Base-by-base conservation (phyloP, 225 moss, liverwort and hornwort genomes). In the Straminergon stramineum region DNA sequence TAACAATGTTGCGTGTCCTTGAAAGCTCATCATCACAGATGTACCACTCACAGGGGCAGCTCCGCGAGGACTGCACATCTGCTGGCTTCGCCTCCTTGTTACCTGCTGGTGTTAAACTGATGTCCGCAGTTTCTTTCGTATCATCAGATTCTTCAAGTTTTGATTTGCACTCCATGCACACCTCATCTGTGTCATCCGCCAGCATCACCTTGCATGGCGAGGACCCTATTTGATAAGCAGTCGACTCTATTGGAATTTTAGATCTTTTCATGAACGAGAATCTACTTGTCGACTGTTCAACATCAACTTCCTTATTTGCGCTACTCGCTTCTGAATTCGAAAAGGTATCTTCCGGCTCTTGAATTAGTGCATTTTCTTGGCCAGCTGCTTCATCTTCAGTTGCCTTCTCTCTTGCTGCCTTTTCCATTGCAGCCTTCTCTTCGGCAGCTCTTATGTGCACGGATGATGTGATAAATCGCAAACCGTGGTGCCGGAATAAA, bases 21-120 rank as follows among this genome's bases (percentile, higher is more conserved):
- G 96, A 93, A 53, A 89, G 91, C 37, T 95, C 94, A 45, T 97
- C 96, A 82, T 98, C 98, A 82, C 96, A 96, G 48, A 93, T 93
- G 84, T 92, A 98, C 98, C 98, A 98, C 58, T 95, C 94, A 91
- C 97, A 98, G 37, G 98, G 98, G 79, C 95, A 94, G 84, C 92
- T 93, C 84, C 94, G 91, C 18, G 90, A 93, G 56, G 95, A 90
- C 51, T 92, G 94, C 88, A 93, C 91, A 81, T 95, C 92, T 57
- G 91, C 79, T 79, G 93, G 91, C 89, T 94, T 94, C 23, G 87
- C 91, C 51, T 93, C 94, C 78, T 93, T 90, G 86, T 90, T 92
- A 45, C 89, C 90, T 31, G 90, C 91, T 58, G 90, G 90, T 58
- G 87, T 91, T 61, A 89, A 90, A 39, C 91, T 92, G 37, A 92